These are phyloP conservation scores for Paramecium octaurelia DNA, from an alignment of 73 alveolate species.

Conservation along the genomic window DNA sequence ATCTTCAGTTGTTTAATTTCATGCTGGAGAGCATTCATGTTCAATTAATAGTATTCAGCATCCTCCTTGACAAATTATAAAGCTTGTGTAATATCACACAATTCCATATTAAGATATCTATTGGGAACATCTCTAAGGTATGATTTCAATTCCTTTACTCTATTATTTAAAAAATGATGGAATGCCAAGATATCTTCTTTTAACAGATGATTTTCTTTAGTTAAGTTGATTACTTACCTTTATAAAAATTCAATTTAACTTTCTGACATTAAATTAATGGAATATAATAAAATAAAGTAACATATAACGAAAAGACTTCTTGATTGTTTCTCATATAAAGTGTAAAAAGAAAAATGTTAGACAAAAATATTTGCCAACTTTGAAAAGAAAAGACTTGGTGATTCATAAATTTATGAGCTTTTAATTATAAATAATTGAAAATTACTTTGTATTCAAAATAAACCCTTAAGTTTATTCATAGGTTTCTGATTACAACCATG, in stretches of 20 bases:
- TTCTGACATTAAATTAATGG: conserved; percentile 32
- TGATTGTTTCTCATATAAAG: too few species aligned
- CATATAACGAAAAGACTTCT: neutral
- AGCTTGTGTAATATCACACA: neutral
- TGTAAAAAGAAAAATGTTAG: too few species aligned
- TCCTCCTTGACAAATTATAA: neutral
- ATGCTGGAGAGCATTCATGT: neutral
- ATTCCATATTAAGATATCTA: neutral
- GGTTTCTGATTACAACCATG: too few species aligned
- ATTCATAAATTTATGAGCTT: too few species aligned
- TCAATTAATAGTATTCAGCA: neutral
- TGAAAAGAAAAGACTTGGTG: too few species aligned
- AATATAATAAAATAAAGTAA: neutral
- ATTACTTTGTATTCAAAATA: too few species aligned
- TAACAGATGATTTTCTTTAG: neutral
- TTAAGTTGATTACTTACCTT: neutral
- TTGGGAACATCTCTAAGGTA: neutral
- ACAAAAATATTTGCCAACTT: too few species aligned
- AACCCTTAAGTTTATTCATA: too few species aligned
- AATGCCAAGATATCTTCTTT: conserved; percentile 11
- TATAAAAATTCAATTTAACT: neutral
- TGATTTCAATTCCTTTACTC: conserved; percentile 11
- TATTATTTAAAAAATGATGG: neutral
- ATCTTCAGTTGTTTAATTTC: neutral
- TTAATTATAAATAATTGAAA: too few species aligned